Conservation (phyloP, 352 stramenopile species). For the Pythium pyrilobum region DNA sequence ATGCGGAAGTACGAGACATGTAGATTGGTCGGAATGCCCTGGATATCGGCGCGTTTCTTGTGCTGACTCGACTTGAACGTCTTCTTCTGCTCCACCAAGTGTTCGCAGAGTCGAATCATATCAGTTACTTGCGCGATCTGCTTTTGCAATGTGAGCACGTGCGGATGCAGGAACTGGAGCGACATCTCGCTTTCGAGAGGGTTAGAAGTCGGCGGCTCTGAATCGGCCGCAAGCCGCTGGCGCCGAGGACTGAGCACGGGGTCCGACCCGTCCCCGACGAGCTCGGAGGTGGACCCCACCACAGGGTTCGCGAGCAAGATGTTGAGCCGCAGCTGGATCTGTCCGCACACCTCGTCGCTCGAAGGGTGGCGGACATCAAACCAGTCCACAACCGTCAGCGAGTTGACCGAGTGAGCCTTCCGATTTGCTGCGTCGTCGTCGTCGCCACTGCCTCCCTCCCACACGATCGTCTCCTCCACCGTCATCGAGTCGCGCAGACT, state of each 20-base stretch:
- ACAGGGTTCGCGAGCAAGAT: slow-evolving; percentile 61
- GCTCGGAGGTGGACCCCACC: slow-evolving; percentile 1
- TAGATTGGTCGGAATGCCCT: slow-evolving; percentile 79
- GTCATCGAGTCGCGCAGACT: slow-evolving; percentile 61
- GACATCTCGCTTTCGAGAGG: slow-evolving; percentile 61
- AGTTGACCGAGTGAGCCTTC: slow-evolving; percentile 41
- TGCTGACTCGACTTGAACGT: slow-evolving; percentile 84
- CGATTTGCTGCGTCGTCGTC: slow-evolving; percentile 16
- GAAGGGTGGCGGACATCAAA: slow-evolving; percentile 61
- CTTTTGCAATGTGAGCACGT: slow-evolving; percentile 62
- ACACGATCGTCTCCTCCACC: slow-evolving; percentile 50
- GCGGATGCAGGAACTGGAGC: slow-evolving; percentile 63
- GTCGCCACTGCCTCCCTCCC: slow-evolving; percentile 13
- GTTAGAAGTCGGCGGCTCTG: slow-evolving; percentile 29
- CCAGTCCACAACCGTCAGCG: slow-evolving; percentile 71
- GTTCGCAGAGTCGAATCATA: slow-evolving; percentile 63
- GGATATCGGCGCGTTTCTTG: slow-evolving; percentile 78
- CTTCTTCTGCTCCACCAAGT: slow-evolving; percentile 59
- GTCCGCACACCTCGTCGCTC: slow-evolving; percentile 56
- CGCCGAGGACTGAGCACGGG: slow-evolving; percentile 25
- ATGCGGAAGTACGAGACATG: slow-evolving; percentile 85
- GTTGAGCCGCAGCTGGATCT: slow-evolving; percentile 71
- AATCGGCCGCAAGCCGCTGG: slow-evolving; percentile 35
- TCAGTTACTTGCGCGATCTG: slow-evolving; percentile 55
- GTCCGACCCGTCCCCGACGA: slow-evolving; percentile 19